These are phyloP conservation scores for Linum usitatissimum DNA, from an alignment of 345 rosid genomes.

Conservation along the genomic window DNA sequence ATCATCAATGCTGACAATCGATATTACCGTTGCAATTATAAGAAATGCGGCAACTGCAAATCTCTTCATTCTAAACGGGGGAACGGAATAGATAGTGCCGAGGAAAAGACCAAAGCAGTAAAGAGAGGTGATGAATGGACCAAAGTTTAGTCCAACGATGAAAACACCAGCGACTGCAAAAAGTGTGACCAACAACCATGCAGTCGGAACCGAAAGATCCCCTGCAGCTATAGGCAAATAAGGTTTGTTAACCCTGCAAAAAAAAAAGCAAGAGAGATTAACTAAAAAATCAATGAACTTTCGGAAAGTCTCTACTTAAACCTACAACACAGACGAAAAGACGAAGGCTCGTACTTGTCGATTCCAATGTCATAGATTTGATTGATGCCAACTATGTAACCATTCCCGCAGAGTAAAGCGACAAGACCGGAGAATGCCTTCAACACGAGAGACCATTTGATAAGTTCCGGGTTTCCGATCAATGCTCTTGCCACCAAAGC, in stretches of 20 bases:
- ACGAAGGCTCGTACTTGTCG: slow-evolving; percentile 58
- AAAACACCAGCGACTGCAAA: slow-evolving; percentile 64
- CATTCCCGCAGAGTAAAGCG: slow-evolving; percentile 91
- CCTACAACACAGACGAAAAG: not conserved
- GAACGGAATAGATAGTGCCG: slow-evolving; percentile 95
- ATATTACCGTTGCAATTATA: slow-evolving; percentile 69
- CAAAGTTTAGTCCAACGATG: slow-evolving; percentile 70
- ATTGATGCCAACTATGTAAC: slow-evolving; percentile 97
- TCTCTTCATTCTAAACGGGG: slow-evolving; percentile 91
- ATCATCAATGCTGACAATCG: not conserved
- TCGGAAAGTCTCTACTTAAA: too few species aligned
- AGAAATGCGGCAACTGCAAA: slow-evolving; percentile 86
- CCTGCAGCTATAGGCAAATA: slow-evolving; percentile 98
- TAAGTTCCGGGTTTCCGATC: slow-evolving; percentile 69
- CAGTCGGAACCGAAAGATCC: slow-evolving; percentile 82
- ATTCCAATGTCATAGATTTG: slow-evolving; percentile 93
- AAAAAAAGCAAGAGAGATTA: slow-evolving; percentile 5
- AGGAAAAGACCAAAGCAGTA: slow-evolving; percentile 77
- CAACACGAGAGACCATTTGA: slow-evolving; percentile 68
- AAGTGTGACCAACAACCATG: slow-evolving; percentile 77
- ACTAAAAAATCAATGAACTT: slow-evolving; percentile 4
- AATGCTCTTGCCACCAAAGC: slow-evolving; percentile 84
- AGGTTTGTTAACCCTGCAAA: slow-evolving; percentile 93
- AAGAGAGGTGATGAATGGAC: slow-evolving; percentile 69
- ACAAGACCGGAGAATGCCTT: slow-evolving; percentile 80